Base-by-base conservation (phyloP, 108 stramenopile species). In the Fistulifera pelliculosa region DNA sequence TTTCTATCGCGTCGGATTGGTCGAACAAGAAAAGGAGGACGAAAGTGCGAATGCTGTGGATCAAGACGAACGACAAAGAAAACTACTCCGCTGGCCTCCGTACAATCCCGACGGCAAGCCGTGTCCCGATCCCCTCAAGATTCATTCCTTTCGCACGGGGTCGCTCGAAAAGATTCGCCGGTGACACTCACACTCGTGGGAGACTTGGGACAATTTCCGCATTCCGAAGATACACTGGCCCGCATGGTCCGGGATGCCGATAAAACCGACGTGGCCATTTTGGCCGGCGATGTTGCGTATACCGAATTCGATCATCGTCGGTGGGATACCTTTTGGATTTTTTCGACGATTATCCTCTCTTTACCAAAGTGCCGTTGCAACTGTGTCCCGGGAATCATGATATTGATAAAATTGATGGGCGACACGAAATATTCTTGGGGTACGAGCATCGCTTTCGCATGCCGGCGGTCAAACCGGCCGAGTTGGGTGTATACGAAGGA, bases 281-380 rank as follows among this genome's bases (percentile, higher is more conserved):
- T 82, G 54, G 85, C 79, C 6, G 92, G 92, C 6, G 92, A 94
- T 52, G 65, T 94, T 49, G 69, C 81, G 45, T 94, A 94, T 55
- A 68, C 87, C 13, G 71, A 76, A 38, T 61, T 57, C 12, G 80
- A 85, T 56, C 81, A 81, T 61, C 56, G 55, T 2, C 64, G 65
- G 27, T 94, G 92, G 92, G 92, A 94, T 55, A 85, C 75, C 22
- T 94, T 81, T 80, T 86, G 60, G 79, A 86, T 54, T 75, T 90
- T 62, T 60, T 86, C 55, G 82, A 85, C 43, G 74, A 71, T 38
- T 68, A 63, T 44, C n/a, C 51, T 16, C 52, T 76, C 41, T 75
- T 81, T 48, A 65, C 60, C 22, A 40, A 74, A 18, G 57, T 83
- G 19, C 87, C 87, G 2, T 12, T 45, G 43, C 60, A 62, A 43